Conservation (phyloP, 805 yeast species). For the Saccharomycopsis sp. region DNA sequence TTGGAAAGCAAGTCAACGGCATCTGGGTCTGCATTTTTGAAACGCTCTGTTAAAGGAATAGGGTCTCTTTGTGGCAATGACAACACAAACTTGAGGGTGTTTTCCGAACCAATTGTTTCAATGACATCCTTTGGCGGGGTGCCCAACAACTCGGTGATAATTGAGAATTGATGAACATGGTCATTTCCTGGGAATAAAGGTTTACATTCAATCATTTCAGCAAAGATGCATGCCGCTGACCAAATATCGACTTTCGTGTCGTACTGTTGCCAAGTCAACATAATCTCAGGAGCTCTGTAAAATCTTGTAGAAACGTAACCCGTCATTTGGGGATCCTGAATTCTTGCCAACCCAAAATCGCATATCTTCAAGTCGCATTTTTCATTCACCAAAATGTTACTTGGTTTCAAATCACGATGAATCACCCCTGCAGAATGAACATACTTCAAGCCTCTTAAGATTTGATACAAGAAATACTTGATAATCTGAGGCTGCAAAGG, state of each 20-base stretch:
- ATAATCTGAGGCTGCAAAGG: constrained; percentile 95
- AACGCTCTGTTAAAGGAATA: constrained; percentile 76
- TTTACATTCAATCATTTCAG: constrained; percentile 96
- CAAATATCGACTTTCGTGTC: constrained; percentile 95
- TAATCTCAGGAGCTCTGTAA: constrained; percentile 96
- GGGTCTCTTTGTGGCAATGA: constrained; percentile 90
- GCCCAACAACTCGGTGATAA: constrained; percentile 91
- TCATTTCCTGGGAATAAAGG: constrained; percentile 97
- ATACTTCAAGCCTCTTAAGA: constrained; percentile 78
- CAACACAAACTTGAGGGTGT: constrained; percentile 87
- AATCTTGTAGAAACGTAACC: constrained; percentile 95
- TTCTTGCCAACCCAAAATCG: constrained; percentile 91
- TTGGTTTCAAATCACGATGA: constrained; percentile 82
- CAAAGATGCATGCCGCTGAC: constrained; percentile 96
- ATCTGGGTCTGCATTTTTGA: constrained; percentile 68
- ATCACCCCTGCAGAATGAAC: constrained; percentile 90
- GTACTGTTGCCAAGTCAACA: constrained; percentile 98
- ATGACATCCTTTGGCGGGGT: constrained; percentile 95
- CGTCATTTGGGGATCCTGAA: constrained; percentile 98
- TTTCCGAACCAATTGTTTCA: constrained; percentile 91
- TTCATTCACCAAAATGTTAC: constrained; percentile 76
- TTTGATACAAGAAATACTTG: constrained; percentile 93
- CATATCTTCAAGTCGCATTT: constrained; percentile 87
- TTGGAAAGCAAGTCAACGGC: constrained; percentile 82
- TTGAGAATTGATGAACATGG: constrained; percentile 95